These are phyloP conservation scores for Teunomyces stri DNA, from an alignment of 805 yeast genomes.

Conservation along the genomic window DNA sequence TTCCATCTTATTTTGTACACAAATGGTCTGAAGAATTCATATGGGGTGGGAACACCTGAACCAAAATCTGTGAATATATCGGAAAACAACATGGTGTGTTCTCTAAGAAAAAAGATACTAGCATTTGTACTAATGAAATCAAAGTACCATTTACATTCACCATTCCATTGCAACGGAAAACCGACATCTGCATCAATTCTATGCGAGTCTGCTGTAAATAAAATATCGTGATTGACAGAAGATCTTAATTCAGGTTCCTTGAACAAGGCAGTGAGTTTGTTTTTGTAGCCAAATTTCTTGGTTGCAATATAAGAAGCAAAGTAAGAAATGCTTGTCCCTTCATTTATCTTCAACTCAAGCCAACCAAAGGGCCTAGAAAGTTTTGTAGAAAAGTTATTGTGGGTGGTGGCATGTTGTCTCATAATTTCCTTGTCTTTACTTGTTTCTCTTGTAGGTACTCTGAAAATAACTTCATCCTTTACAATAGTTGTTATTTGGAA, in stretches of 20 bases:
- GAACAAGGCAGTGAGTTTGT: slow-evolving; percentile 45
- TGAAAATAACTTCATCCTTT: slow-evolving; percentile 61
- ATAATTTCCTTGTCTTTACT: slow-evolving; percentile 61
- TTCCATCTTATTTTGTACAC: slow-evolving; percentile 61
- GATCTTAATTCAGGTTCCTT: slow-evolving; percentile 64
- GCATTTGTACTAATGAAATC: slow-evolving; percentile 50
- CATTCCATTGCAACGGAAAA: slow-evolving; percentile 83
- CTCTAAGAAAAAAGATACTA: slow-evolving; percentile 69
- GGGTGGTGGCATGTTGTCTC: slow-evolving; percentile 7
- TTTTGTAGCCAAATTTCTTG: slow-evolving; percentile 51
- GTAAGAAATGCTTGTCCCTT: slow-evolving; percentile 48
- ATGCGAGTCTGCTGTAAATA: slow-evolving; percentile 63
- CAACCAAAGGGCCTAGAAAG: slow-evolving; percentile 79
- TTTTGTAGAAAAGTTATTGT: slow-evolving; percentile 9
- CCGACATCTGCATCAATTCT: slow-evolving; percentile 54
- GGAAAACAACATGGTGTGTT: slow-evolving; percentile 70
- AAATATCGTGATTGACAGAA: slow-evolving; percentile 84
- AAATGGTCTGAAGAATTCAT: slow-evolving; percentile 75
- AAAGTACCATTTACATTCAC: slow-evolving; percentile 66
- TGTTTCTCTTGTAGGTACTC: slow-evolving; percentile 81
- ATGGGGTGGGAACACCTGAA: slow-evolving; percentile 66
- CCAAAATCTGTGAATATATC: slow-evolving; percentile 78
- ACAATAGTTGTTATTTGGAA: slow-evolving; percentile 56
- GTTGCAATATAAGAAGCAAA: slow-evolving; percentile 54
- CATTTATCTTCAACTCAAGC: slow-evolving; percentile 69